These are phyloP conservation scores for Botrytis paeoniae DNA, from an alignment of 2,329 filamentous ascomycete genomes.

Conservation along the genomic window DNA sequence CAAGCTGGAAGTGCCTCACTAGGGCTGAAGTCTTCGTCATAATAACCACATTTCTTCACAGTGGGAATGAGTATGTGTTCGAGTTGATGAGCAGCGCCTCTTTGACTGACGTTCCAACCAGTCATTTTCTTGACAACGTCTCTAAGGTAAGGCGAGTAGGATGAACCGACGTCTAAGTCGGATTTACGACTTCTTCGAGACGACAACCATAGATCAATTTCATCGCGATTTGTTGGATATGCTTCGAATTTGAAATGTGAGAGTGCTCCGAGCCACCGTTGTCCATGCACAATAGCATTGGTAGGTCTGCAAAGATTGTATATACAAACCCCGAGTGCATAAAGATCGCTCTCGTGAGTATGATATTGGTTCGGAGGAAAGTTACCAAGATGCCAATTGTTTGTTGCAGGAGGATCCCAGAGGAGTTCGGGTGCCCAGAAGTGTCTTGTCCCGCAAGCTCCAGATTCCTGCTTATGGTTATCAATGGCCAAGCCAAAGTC, in stretches of 20 bases:
- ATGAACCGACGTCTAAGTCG: background rate
- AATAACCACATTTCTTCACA: background rate
- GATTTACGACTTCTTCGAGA: background rate
- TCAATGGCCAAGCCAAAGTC: conserved; percentile 35
- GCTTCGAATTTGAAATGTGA: conserved; percentile 9
- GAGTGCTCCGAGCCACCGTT: background rate
- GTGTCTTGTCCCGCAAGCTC: conserved; percentile 24
- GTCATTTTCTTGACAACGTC: background rate
- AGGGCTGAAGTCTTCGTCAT: background rate
- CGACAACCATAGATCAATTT: background rate
- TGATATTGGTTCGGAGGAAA: conserved; percentile 25
- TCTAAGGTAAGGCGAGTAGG: background rate
- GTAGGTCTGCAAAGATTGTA: conserved; percentile 23
- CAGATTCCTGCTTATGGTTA: conserved; percentile 21
- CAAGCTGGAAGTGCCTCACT: conserved; percentile 25
- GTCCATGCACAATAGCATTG: background rate
- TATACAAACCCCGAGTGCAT: conserved; percentile 29
- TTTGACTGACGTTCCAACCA: background rate
- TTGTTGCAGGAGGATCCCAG: conserved; percentile 25
- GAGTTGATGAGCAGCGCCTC: conserved; percentile 8
- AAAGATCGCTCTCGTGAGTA: conserved; percentile 29
- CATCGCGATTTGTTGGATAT: background rate
- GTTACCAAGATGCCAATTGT: background rate
- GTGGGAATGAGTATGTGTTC: background rate
- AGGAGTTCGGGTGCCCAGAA: conserved; percentile 31